Conservation (phyloP, 495 filamentous ascomycete genomes). For the Paragyromitra xinjiangensis region DNA sequence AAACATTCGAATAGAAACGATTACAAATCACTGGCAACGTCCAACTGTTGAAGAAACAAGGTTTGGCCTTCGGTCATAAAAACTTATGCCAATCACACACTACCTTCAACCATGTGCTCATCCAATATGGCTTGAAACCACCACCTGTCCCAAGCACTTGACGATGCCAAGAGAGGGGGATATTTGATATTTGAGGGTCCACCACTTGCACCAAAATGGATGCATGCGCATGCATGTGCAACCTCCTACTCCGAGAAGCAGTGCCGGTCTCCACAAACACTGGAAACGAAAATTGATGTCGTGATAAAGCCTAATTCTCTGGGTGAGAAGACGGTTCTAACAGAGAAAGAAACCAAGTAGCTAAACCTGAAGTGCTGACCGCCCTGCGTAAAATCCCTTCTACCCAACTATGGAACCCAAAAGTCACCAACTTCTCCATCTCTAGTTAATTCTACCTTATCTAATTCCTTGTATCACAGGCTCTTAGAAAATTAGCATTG, state of each 20-base stretch:
- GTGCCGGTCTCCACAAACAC: not conserved
- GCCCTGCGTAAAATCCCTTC: not conserved
- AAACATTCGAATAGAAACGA: not conserved
- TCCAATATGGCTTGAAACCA: not conserved
- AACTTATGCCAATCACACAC: not conserved
- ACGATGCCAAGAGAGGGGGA: not conserved
- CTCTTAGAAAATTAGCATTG: too few relatives aligned
- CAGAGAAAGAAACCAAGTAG: not conserved
- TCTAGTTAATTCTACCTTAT: not conserved
- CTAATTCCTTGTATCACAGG: not conserved
- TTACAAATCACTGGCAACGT: not conserved
- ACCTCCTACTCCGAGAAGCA: not conserved
- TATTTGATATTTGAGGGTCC: not conserved
- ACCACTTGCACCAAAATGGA: not conserved
- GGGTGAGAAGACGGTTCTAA: not conserved
- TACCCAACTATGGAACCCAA: too few relatives aligned
- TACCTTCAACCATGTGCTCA: not conserved
- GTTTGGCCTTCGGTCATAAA: not conserved
- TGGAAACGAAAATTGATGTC: not conserved
- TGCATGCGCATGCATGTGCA: not conserved
- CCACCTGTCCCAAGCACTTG: not conserved
- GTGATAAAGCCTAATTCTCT: not conserved
- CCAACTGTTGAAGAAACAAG: not conserved
- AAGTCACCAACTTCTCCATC: too few relatives aligned
- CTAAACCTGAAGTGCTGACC: not conserved